Evolutionary conservation across 2,329 filamentous ascomycete genomes (phyloP).

Genomic region (Fusarium anthophilum): DNA sequence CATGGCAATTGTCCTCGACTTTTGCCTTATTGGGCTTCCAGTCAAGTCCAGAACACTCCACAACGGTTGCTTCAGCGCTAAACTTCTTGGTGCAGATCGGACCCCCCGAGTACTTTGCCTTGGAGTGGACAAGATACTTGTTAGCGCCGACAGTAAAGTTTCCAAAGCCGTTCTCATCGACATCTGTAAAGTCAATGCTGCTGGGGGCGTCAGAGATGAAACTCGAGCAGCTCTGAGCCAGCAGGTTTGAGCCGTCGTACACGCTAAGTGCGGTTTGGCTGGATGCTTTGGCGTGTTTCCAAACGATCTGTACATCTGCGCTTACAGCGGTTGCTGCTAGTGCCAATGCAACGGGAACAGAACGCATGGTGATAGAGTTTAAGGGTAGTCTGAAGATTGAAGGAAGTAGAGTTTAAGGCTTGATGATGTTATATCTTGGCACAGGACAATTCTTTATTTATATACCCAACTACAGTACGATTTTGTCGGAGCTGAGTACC

Average conservation of each 20-base stretch:
- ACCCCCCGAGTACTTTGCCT: background rate
- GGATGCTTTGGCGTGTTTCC: background rate
- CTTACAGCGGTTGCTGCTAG: background rate
- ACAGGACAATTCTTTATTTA: background rate
- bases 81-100: background rate
- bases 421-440: background rate
- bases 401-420: background rate
- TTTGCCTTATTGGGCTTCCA: background rate
- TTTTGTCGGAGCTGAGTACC: background rate
- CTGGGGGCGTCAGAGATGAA: background rate
- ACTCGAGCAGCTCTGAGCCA: background rate
- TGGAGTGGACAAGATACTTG: background rate
- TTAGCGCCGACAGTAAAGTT: background rate
- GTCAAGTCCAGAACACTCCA: background rate
- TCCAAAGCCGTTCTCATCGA: background rate
- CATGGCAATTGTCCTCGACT: background rate
- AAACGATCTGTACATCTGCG: background rate
- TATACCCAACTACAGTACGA: background rate
- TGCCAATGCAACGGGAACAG: background rate
- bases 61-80: background rate
- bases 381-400: background rate
- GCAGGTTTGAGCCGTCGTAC: background rate
- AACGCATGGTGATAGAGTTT: background rate
- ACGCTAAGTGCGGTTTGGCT: background rate
- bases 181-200: background rate